Evolutionary conservation across 129 eudicot genomes (phyloP), one percentile per base, ranked within the genome.

Genomic region (Artemisia annua): DNA sequence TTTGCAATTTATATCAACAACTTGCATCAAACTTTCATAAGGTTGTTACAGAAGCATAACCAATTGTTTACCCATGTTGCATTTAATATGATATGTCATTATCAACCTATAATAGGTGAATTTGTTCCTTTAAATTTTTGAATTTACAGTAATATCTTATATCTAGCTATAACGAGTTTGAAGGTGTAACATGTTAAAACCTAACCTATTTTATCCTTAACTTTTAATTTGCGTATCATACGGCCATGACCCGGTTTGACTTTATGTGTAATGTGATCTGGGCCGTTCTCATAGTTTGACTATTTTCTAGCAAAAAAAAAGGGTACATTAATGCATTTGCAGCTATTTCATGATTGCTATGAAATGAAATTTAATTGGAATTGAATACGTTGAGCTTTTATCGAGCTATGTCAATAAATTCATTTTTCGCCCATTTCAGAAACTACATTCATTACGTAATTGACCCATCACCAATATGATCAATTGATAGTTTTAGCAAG

Each of bases 301-400:
- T 16, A 12, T 51, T 51, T 20, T 24, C 35, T 22, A 59, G 20
- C 3, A 3, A 53, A 53, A 16, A 32, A 30, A 51, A 56, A 17
- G 17, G 10, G 69, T 49, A 5, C 62, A 76, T 69, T 76, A 57
- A 46, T 28, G 55, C 46, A 59, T 53, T 19, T 48, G 60, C 32
- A 69, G 80, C 18, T 8, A 68, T 60, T 22, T 56, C 61, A 48
- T 76, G 69, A 76, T 76, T 68, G 64, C 46, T 76, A 59, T 59
- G 63, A 19, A 61, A 76, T 59, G 73, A 17, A 32, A 75, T 19
- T 58, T 15, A 67, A 24, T 60, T 26, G 17, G 30, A 26, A 48
- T 61, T 72, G 11, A 28, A 59, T 35, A 11, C 49, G 56, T 46
- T 69, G 46, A 17, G 58, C 15, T 61, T 61, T 77, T 32, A 13